phyloP scores from a whole-genome alignment of 352 stramenopile species.

The Globisporangium radiosum region DNA sequence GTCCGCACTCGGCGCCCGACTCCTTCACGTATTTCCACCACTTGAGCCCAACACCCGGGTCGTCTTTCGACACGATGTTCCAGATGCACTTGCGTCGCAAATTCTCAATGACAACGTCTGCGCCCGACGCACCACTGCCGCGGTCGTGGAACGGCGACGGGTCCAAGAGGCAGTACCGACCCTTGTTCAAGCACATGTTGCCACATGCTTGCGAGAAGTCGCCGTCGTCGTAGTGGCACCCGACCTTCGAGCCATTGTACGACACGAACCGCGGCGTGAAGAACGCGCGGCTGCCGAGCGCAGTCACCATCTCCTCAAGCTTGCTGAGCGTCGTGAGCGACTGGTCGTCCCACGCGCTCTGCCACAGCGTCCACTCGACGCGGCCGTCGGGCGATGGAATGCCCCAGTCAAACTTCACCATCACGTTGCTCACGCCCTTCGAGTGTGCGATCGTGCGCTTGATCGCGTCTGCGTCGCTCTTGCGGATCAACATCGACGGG shows the following conservation, averaged over 20 bases:
- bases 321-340: constrained; percentile 70
- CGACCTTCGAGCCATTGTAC: constrained; percentile 92
- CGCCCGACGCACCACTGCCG: constrained; percentile 87
- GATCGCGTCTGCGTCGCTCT: constrained; percentile 91
- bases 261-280: constrained; percentile 96
- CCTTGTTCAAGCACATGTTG: constrained; percentile 97
- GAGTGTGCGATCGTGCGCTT: constrained; percentile 84
- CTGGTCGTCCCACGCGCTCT: constrained; percentile 91
- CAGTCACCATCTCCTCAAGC: constrained; percentile 71
- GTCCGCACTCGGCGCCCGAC: constrained; percentile 83
- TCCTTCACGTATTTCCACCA: constrained; percentile 96
- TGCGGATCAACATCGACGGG: constrained; percentile 93
- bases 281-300: constrained; percentile 88
- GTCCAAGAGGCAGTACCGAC: constrained; percentile 95
- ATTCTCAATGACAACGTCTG: constrained; percentile 93
- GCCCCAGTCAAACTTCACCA: constrained; percentile 94
- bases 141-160: constrained; percentile 92
- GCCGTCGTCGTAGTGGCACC: constrained; percentile 80
- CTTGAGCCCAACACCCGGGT: constrained; percentile 80
- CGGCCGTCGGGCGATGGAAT: constrained; percentile 92
- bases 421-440: constrained; percentile 87
- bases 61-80: constrained; percentile 73
- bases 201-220: constrained; percentile 77
- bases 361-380: constrained; percentile 97
- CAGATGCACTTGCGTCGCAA: constrained; percentile 94